Evolutionary conservation across 2,329 filamentous ascomycete species (phyloP).

Genomic region (Rhynchosporium agropyri): DNA sequence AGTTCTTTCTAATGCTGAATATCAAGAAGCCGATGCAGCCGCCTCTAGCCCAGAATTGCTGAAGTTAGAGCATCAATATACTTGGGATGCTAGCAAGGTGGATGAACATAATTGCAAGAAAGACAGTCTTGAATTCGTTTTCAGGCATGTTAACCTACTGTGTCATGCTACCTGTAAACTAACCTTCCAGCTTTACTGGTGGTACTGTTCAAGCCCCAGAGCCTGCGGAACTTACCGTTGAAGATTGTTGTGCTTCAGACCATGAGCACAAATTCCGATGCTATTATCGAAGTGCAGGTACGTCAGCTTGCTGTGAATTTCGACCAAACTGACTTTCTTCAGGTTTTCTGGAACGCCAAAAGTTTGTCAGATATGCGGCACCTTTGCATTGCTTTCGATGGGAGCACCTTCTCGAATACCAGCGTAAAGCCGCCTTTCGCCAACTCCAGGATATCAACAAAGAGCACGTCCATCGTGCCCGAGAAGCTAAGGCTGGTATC

Average conservation of each 20-base stretch:
- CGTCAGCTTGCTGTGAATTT: neutral
- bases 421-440: slow-evolving; percentile 12
- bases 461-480: slow-evolving; percentile 7
- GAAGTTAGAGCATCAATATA: neutral
- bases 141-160: neutral
- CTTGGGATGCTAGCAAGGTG: slow-evolving; percentile 13
- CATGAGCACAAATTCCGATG: neutral
- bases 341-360: slow-evolving; percentile 7
- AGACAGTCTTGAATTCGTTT: slow-evolving; percentile 6
- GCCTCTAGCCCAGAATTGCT: neutral
- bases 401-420: slow-evolving; percentile 7
- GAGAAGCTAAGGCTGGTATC: neutral
- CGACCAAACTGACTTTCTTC: too few species aligned
- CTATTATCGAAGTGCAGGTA: slow-evolving; percentile 20
- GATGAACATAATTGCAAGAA: slow-evolving; percentile 8
- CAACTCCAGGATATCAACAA: slow-evolving; percentile 18
- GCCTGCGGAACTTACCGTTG: too few species aligned
- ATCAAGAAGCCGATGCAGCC: neutral
- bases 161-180: neutral
- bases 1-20: neutral
- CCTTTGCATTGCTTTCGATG: slow-evolving; percentile 17
- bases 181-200: neutral
- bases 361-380: slow-evolving; percentile 19
- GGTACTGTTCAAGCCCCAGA: neutral
- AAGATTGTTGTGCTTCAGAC: too few species aligned